Evolutionary conservation across 176 grass and related monocot species (phyloP).

Genomic region (Typha latifolia): DNA sequence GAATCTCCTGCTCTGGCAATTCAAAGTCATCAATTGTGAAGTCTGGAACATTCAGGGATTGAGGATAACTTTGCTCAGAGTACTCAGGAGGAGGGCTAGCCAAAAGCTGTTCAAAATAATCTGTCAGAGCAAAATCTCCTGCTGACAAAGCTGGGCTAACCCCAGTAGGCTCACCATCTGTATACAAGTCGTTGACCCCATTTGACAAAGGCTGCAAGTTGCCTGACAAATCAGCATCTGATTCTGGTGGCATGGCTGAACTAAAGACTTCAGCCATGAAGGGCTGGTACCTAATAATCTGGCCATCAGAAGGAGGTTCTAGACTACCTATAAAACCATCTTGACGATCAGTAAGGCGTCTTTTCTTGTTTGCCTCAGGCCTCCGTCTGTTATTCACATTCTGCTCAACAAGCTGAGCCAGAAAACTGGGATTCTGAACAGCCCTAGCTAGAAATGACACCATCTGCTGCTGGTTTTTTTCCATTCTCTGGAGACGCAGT

Average conservation of each 20-base stretch:
- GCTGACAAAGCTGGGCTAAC: not conserved
- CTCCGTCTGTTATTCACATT: slow-evolving; percentile 6
- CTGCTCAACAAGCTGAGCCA: not conserved
- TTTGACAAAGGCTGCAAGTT: not conserved
- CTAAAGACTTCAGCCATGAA: not conserved
- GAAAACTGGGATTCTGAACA: slow-evolving; percentile 4
- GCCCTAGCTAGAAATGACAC: slow-evolving; percentile 12
- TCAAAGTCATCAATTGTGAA: slow-evolving; percentile 5
- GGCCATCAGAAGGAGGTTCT: slow-evolving; percentile 1
- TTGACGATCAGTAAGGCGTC: not conserved
- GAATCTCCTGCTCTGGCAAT: slow-evolving; percentile 1
- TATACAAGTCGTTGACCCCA: not conserved
- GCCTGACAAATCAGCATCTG: not conserved
- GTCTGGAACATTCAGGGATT: not conserved
- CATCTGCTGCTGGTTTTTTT: slow-evolving; percentile 13
- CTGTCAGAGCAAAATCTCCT: not conserved
- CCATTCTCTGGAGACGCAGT: not conserved
- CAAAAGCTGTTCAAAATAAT: slow-evolving; percentile 6
- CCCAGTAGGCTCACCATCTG: not conserved
- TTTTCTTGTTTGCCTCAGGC: slow-evolving; percentile 7
- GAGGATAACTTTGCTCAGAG: not conserved
- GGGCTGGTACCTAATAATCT: slow-evolving; percentile 16
- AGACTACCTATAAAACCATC: not conserved
- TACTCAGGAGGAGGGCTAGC: not conserved
- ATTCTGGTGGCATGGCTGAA: not conserved